Conservation (phyloP, 179 eudicot genomes). For the Dionaea muscipula region DNA sequence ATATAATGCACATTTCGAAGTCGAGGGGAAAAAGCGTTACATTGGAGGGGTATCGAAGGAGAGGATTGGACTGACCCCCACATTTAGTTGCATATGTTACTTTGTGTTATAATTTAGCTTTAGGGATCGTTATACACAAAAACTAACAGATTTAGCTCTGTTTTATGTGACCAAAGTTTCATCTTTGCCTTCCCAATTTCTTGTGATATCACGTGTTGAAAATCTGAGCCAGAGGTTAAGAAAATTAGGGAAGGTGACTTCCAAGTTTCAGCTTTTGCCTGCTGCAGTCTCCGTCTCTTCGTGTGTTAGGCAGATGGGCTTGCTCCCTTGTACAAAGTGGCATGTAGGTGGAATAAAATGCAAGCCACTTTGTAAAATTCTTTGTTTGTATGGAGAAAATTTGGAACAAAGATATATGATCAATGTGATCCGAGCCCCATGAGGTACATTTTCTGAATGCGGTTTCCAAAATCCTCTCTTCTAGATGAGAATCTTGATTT, state of each 20-base stretch:
- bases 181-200: not conserved
- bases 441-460: too few species aligned
- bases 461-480: too few species aligned
- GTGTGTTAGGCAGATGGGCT: too few species aligned
- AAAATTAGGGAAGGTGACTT: not conserved
- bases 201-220: not conserved
- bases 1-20: constrained; percentile 10
- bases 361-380: too few species aligned
- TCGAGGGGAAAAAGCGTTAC: not conserved
- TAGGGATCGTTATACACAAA: not conserved
- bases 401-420: too few species aligned
- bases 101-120: constrained; percentile 1
- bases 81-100: not conserved
- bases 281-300: too few species aligned
- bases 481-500: too few species aligned
- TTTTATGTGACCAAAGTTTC: not conserved
- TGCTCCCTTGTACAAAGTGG: too few species aligned
- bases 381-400: too few species aligned
- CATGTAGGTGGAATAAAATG: too few species aligned
- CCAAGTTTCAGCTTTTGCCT: too few species aligned
- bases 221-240: not conserved
- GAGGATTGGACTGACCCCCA: constrained; percentile 1
- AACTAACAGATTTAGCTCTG: not conserved
- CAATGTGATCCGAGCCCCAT: too few species aligned
- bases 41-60: not conserved